Evolutionary conservation across 2,329 filamentous ascomycete genomes (phyloP), one percentile per base, ranked within the genome.

Genomic region (Chaetothyriales sp.): DNA sequence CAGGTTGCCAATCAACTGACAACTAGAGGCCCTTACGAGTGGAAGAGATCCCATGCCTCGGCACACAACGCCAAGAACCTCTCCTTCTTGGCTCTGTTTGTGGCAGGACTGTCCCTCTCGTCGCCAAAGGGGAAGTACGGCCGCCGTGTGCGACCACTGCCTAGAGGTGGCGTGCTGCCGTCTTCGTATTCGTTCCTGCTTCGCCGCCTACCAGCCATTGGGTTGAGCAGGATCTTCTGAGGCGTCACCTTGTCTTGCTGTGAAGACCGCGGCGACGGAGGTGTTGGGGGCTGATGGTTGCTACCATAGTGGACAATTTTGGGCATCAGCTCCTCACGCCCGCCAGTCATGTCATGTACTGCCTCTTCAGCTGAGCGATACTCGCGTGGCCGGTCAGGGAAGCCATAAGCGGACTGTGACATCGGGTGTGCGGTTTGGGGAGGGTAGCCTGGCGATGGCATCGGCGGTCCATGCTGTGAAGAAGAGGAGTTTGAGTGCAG

Each of bases 321-420:
- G 19, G 92, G 92, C 48, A 95, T 74, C 12, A 96, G 74, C 53
- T 98, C 92, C 51, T 94, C 84, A 51, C 92, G 80, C n/a, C 92
- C 92, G 48, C 87, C 89, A 4, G 89, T 83, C 55, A 98, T 70
- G 57, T 92, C 86, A 52, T 86, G 85, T 53, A 96, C 89, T 2
- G 87, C 92, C 64, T 98, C 92, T 66, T 98, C 92, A 10, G 92
- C 92, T 2, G 90, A 95, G 61, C 88, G 85, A 68, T 94, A 96
- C 64, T 96, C 92, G 51, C 90, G 79, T 9, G 81, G 74, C 53
- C 90, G 80, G 48, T 66, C 68, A 46, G 75, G 73, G 12, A 39
- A 39, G 32, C 32, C 32, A 49, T 69, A 68, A 18, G 66, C 55
- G 57, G 73, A 61, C 52, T 71, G 73, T 49, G 51, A 60, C 57